Evolutionary conservation across 371 early-diverging fungal genomes (phyloP), one percentile per base, ranked within the genome.

Genomic region (Smittium mucronatum): DNA sequence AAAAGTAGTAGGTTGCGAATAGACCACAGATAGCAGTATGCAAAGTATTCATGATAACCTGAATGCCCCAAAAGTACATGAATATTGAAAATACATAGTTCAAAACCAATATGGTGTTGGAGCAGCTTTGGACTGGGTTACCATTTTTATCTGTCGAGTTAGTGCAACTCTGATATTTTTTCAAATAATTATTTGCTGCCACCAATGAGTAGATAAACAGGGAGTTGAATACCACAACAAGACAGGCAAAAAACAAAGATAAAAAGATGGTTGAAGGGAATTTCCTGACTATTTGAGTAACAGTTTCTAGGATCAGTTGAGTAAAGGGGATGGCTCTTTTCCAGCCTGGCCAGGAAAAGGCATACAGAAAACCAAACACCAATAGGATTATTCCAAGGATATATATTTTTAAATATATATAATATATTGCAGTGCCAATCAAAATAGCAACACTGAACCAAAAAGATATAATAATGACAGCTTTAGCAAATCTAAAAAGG

Each of bases 11-110:
- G 0, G 90, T 84, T 25, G 89, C 92, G 78, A 86, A 92, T 0
- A 90, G 81, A 58, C 93, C 93, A 30, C 89, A 80, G 32, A 92
- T 73, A 15, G 89, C 89, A 28, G 89, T 88, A 74, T 93, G 92
- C 26, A 88, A 80, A 1, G 86, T 81, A 71, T 91, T 90, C 26
- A 84, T 79, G 67, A 93, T 85, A 28, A 93, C 88, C 73, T 91
- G 86, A 0, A 85, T 81, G 8, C 89, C 89, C 90, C 90, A 91
- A 81, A 86, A 91, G 75, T 85, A 88, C 33, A 87, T 86, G 72
- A 91, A 88, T 21, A 85, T 82, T 70, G 88, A 76, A 70, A 85
- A 90, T 31, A 88, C 81, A 84, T 85, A 86, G 59, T 81, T 69
- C n/a, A 78, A 65, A 34, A 71, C 70, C 63, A 74, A 69, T 68